Percentiles rank a stretch among this genome's conserved stretches.
These are phyloP conservation scores for Starmerella apis DNA, from an alignment of 805 yeast genomes.

Conservation along the genomic window DNA sequence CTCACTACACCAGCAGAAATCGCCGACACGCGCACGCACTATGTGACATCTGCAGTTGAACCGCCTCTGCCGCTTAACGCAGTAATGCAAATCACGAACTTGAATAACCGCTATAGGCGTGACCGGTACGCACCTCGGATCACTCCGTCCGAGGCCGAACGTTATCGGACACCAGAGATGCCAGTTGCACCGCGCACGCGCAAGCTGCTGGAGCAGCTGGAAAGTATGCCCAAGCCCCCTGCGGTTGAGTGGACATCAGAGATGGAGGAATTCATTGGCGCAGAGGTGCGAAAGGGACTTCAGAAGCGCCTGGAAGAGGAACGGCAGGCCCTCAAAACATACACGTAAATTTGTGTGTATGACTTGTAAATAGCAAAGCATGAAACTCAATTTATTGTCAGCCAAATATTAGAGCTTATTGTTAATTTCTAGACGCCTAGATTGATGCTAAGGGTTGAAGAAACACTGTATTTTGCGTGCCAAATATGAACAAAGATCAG, in stretches of 20 bases:
- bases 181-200: constrained; percentile 50
- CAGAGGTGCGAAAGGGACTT: constrained; percentile 27
- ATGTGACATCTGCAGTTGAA: constrained; percentile 54
- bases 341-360: neutral
- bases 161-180: constrained; percentile 61
- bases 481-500: too few relatives aligned
- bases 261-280: constrained; percentile 45
- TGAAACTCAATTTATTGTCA: neutral
- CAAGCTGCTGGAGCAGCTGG: constrained; percentile 32
- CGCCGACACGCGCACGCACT: constrained; percentile 64
- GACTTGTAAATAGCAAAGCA: constrained; percentile 3
- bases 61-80: constrained; percentile 63
- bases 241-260: constrained; percentile 40
- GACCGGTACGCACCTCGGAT: constrained; percentile 40
- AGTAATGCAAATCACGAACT: constrained; percentile 61
- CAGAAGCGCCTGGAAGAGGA: constrained; percentile 17
- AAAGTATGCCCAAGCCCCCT: constrained; percentile 29
- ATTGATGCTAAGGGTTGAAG: neutral
- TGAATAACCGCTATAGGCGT: constrained; percentile 56
- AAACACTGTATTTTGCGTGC: too few relatives aligned
- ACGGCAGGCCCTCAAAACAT: constrained; percentile 6
- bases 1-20: constrained; percentile 47
- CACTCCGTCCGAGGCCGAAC: constrained; percentile 51
- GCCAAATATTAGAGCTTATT: neutral
- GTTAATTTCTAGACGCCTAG: neutral